Conservation (phyloP, 768 basidiomycete genomes). For the Termitomyces sp. region DNA sequence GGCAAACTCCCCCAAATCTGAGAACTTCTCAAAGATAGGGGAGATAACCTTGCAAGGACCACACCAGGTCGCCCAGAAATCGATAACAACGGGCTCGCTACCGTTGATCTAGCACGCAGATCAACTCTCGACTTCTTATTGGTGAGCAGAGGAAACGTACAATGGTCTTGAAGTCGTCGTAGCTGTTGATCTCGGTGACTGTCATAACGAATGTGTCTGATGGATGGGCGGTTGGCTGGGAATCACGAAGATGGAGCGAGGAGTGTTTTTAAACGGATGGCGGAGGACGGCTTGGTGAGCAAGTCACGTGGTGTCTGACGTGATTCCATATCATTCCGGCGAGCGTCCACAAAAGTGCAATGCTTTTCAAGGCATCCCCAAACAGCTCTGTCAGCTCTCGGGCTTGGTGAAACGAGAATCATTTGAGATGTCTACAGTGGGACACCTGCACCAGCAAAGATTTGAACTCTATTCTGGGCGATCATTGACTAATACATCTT, state of each 20-base stretch:
- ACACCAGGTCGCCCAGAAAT: slow-evolving; percentile 80
- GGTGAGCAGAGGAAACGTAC: slow-evolving; percentile 27
- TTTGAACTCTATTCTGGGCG: too few species aligned
- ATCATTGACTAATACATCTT: too few species aligned
- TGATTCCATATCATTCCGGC: neutral
- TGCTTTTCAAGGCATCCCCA: neutral
- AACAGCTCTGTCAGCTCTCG: neutral
- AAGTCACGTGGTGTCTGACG: slow-evolving; percentile 13
- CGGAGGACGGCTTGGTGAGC: slow-evolving; percentile 12
- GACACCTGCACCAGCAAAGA: too few species aligned
- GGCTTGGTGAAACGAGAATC: too few species aligned
- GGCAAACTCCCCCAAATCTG: slow-evolving; percentile 23
- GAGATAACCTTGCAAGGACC: slow-evolving; percentile 65
- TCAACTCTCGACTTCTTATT: neutral
- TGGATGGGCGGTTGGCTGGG: neutral
- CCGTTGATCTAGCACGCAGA: slow-evolving; percentile 34
- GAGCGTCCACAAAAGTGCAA: neutral
- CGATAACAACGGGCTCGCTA: slow-evolving; percentile 46
- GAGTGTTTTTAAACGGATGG: slow-evolving; percentile 1
- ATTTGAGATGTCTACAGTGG: too few species aligned
- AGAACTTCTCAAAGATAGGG: slow-evolving; percentile 59
- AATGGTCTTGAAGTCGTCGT: slow-evolving; percentile 34
- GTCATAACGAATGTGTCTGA: slow-evolving; percentile 25
- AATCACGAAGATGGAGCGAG: neutral
- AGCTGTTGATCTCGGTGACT: slow-evolving; percentile 31